Percentiles rank a stretch among this genome's conserved stretches.
These are phyloP conservation scores for Beauveria bassiana DNA, from an alignment of 2,329 filamentous ascomycete genomes.

Conservation along the genomic window DNA sequence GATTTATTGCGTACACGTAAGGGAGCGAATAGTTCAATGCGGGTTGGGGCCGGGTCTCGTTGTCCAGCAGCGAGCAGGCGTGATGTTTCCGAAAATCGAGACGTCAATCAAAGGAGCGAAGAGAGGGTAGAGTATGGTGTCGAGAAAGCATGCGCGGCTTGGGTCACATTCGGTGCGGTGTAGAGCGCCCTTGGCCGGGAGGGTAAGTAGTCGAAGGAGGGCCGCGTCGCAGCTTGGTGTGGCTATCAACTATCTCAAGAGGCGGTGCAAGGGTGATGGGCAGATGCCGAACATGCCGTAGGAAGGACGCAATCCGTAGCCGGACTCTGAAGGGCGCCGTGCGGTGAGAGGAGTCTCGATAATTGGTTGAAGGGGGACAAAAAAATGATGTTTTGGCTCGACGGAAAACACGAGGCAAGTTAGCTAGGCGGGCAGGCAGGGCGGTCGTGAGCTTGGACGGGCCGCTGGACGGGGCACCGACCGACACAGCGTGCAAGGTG, in stretches of 20 bases:
- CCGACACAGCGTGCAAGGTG: background rate
- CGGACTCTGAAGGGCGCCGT: background rate
- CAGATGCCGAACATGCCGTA: background rate
- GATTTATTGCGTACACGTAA: background rate
- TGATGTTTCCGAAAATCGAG: background rate
- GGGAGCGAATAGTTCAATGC: background rate
- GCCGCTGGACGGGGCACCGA: background rate
- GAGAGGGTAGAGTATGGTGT: background rate
- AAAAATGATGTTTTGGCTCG: background rate
- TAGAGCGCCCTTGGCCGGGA: background rate
- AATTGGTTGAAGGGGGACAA: background rate
- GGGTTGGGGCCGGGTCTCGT: background rate
- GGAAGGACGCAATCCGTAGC: background rate
- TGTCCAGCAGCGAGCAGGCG: constrained; percentile 3
- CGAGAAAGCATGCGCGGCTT: background rate
- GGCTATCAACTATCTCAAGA: background rate
- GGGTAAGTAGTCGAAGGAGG: background rate
- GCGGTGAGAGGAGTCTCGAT: background rate
- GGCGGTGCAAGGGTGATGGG: background rate
- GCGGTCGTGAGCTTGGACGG: constrained; percentile 6
- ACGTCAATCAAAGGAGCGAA: background rate
- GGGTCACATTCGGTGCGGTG: constrained; percentile 6
- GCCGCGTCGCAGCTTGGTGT: background rate
- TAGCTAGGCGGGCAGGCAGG: background rate
- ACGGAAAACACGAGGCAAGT: background rate